Evolutionary conservation across 768 basidiomycete genomes (phyloP).

Genomic region (Suillus subluteus): DNA sequence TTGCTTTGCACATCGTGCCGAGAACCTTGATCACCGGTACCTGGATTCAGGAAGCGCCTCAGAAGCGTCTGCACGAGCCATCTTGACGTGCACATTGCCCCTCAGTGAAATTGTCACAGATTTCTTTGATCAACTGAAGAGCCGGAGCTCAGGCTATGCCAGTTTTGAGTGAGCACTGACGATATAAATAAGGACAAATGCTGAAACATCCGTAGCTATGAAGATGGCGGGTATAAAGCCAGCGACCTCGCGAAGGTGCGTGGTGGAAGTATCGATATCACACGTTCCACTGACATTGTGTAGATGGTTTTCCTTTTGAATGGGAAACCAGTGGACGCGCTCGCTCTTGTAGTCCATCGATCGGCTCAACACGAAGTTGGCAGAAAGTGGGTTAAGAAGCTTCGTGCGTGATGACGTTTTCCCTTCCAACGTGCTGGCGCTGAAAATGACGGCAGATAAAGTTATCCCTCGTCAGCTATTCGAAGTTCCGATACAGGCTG

Average conservation of each 20-base stretch:
- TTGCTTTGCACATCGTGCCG: slow-evolving; percentile 83
- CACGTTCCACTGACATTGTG: slow-evolving; percentile 9
- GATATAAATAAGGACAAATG: background rate
- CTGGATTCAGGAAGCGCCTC: slow-evolving; percentile 56
- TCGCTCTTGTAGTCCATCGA: slow-evolving; percentile 89
- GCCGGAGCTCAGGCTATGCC: slow-evolving; percentile 88
- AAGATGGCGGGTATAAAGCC: slow-evolving; percentile 85
- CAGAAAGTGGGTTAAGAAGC: slow-evolving; percentile 86
- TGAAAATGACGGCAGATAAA: slow-evolving; percentile 55
- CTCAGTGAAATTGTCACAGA: slow-evolving; percentile 92
- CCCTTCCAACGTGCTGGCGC: background rate
- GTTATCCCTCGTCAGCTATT: slow-evolving; percentile 93
- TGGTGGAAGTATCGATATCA: background rate
- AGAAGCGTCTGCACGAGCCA: slow-evolving; percentile 56
- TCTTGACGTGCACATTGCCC: slow-evolving; percentile 84
- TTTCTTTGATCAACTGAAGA: slow-evolving; percentile 95
- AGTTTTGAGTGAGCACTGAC: slow-evolving; percentile 77
- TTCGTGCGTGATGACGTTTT: slow-evolving; percentile 59
- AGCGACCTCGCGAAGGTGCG: slow-evolving; percentile 84
- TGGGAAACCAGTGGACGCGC: slow-evolving; percentile 86
- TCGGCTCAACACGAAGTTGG: slow-evolving; percentile 77
- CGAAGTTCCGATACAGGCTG: slow-evolving; percentile 95
- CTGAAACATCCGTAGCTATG: slow-evolving; percentile 65
- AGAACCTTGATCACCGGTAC: slow-evolving; percentile 82
- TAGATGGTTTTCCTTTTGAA: slow-evolving; percentile 94